Base-by-base conservation (phyloP, 768 basidiomycete species). In the Cystofilobasidium ferigula region DNA sequence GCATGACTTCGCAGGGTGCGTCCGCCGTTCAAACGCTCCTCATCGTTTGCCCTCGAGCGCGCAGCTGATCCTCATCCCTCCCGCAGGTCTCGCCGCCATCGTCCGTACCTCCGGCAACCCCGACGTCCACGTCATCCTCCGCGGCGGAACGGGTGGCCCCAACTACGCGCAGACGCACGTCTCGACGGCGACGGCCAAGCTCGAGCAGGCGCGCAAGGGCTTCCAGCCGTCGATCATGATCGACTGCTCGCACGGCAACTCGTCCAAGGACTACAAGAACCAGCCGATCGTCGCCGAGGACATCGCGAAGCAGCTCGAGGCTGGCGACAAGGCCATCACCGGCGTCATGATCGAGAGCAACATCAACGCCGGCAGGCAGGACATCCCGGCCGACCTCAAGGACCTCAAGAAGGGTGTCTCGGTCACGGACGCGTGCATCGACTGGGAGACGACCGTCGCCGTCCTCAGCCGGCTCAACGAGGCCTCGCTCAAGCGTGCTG, bases 271-370 rank as follows among this genome's bases (percentile, higher is more conserved):
- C 77, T 88, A 94, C 79, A 82, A 83, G 73, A 94, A 93, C 77
- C 93, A 95, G 76, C 85, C 91, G 22, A 84, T 84, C 70, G 89
- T 90, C 48, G 73, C 89, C 64, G 81, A 83, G 69, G 77, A 82
- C 75, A 82, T 90, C 72, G 85, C 84, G 76, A 77, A 76, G 3
- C 94, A 98, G 77, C 82, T 98, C 62, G 77, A 75, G 8, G 81
- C 82, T 9, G 89, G 89, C 32, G 78, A 81, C 62, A 26, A 67
- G 65, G 79, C 81, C 71, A 86, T 99, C 76, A 89, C 89, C 6
- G 94, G 94, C 54, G 90, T 97, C 64, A 98, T 99, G 94, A 83
- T 99, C 74, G 94, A 99, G 78, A 88, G 86, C 16, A 87, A 97
- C 76, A 85, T 99, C 77, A 86, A 88, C 73, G 86, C 85, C 58